Evolutionary conservation across 805 yeast species (phyloP).

Genomic region (Starmera quercuum): DNA sequence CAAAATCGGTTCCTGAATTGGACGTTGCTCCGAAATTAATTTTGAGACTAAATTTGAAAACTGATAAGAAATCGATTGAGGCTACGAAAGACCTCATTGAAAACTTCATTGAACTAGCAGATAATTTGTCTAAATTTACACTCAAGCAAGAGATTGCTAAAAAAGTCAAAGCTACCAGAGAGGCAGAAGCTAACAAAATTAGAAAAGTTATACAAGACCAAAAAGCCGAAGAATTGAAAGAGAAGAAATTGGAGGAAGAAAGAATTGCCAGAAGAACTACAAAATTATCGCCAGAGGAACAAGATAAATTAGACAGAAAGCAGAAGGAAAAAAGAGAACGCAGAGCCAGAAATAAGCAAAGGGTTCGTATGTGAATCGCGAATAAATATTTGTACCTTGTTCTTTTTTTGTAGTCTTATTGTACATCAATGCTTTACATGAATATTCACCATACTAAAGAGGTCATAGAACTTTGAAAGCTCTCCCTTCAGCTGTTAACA

Average conservation of each 20-base stretch:
- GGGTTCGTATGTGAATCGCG: conserved; percentile 28
- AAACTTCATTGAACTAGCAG: conserved; percentile 54
- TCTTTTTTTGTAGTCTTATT: too few relatives aligned
- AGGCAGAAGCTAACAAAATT: conserved; percentile 61
- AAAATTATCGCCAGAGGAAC: conserved; percentile 66
- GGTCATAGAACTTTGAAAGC: too few relatives aligned
- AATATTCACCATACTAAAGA: too few relatives aligned
- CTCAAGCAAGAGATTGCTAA: conserved; percentile 71
- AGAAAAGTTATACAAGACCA: conserved; percentile 58
- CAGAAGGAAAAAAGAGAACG: conserved; percentile 77
- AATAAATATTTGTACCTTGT: too few relatives aligned
- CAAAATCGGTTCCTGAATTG: conserved; percentile 50
- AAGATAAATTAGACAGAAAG: conserved; percentile 69
- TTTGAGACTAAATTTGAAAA: conserved; percentile 46
- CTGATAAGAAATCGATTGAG: conserved; percentile 39
- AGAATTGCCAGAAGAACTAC: conserved; percentile 55
- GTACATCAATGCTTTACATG: too few relatives aligned
- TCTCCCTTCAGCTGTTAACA: too few relatives aligned
- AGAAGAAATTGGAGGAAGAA: conserved; percentile 62
- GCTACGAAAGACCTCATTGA: conserved; percentile 42
- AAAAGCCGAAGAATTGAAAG: conserved; percentile 61
- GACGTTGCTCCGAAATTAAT: conserved; percentile 42
- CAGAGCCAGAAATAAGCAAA: conserved; percentile 61
- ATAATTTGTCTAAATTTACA: conserved; percentile 36
- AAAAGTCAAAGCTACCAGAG: conserved; percentile 74